Percentiles rank a stretch among this genome's conserved stretches.
Evolutionary conservation across 2,329 filamentous ascomycete species (phyloP).

Genomic region (Venturia aucupariae): DNA sequence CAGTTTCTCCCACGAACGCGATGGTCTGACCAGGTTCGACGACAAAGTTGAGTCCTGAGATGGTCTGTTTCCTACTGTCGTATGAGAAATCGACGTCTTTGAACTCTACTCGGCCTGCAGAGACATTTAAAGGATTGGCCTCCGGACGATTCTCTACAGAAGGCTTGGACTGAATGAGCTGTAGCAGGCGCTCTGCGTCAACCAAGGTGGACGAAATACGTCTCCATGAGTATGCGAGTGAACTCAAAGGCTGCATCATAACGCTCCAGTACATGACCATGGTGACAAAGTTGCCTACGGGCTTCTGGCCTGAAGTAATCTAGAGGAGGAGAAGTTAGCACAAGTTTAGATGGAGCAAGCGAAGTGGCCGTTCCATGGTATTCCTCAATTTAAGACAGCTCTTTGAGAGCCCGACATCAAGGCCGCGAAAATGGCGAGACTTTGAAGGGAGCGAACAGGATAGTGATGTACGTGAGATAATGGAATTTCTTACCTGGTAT

Average conservation of each 20-base stretch:
- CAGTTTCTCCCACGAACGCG: conserved; percentile 54
- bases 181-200: conserved; percentile 53
- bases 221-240: conserved; percentile 41
- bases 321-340: not conserved
- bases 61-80: conserved; percentile 41
- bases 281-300: conserved; percentile 54
- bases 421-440: not conserved
- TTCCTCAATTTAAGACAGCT: not conserved
- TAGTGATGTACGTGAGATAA: not conserved
- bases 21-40: conserved; percentile 46
- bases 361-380: not conserved
- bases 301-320: conserved; percentile 39
- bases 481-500: conserved; percentile 27
- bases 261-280: conserved; percentile 54
- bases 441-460: not conserved
- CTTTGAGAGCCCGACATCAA: not conserved
- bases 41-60: conserved; percentile 41
- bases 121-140: conserved; percentile 37
- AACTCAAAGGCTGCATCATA: conserved; percentile 39
- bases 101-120: conserved; percentile 44
- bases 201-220: conserved; percentile 47
- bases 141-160: conserved; percentile 41
- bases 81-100: conserved; percentile 48
- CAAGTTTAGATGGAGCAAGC: not conserved
- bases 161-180: conserved; percentile 49